Evolutionary conservation across 78 protist genomes (phyloP).

Genomic region (Capsaspora owczarzaki): DNA sequence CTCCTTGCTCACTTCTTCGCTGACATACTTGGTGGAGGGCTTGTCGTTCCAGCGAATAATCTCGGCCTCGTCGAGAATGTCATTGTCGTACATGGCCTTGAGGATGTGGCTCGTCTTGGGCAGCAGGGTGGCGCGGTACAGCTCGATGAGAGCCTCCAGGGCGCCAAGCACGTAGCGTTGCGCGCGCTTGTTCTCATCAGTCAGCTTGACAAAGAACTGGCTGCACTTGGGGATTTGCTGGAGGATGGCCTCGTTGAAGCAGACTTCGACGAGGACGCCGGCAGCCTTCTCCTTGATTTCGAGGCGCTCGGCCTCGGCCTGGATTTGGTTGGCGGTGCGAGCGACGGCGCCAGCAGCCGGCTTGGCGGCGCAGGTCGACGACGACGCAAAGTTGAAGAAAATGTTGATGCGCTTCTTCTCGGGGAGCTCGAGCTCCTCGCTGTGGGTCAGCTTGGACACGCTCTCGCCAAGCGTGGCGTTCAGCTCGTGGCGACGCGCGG

Average conservation of each 20-base stretch:
- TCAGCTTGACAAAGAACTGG: background rate
- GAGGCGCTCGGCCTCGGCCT: background rate
- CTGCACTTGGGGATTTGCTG: too few species aligned
- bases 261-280: background rate
- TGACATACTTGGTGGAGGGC: slow-evolving; percentile 5
- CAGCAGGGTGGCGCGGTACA: background rate
- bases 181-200: background rate
- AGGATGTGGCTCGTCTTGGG: background rate
- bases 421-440: background rate
- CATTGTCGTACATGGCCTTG: slow-evolving; percentile 14
- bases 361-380: background rate
- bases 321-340: background rate
- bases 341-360: background rate
- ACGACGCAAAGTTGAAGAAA: background rate
- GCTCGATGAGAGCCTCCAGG: background rate
- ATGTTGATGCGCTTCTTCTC: slow-evolving; percentile 3
- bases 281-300: background rate
- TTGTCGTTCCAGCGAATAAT: background rate
- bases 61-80: slow-evolving; percentile 17
- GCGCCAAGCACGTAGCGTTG: background rate
- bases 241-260: background rate
- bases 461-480: background rate
- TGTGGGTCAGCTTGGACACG: background rate
- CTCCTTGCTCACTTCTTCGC: background rate
- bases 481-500: background rate